Conservation (phyloP, 129 eudicot species). For the Deinandra increscens region DNA sequence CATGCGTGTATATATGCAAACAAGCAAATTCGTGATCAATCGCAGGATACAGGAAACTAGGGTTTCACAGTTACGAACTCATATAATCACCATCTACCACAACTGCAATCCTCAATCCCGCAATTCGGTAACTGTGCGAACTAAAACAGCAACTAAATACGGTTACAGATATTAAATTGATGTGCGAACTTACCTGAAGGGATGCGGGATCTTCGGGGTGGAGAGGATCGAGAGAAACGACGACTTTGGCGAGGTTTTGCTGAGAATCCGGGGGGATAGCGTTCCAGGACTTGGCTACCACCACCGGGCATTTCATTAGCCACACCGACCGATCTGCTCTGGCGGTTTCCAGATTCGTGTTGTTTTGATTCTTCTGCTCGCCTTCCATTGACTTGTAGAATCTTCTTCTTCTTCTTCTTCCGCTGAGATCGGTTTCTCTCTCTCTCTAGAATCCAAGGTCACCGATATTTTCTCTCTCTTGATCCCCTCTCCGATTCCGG, state of each 20-base stretch:
- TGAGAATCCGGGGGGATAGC: slow-evolving; percentile 48
- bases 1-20: too few relatives aligned
- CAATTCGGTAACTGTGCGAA: neutral
- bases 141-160: neutral
- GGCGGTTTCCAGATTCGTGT: slow-evolving; percentile 40
- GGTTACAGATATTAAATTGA: too few relatives aligned
- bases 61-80: neutral
- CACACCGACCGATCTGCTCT: slow-evolving; percentile 81
- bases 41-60: neutral
- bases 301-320: slow-evolving; percentile 91
- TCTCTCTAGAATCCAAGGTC: neutral
- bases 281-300: slow-evolving; percentile 76
- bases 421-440: neutral
- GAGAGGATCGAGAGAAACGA: slow-evolving; percentile 56
- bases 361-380: slow-evolving; percentile 20
- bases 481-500: slow-evolving; percentile 18
- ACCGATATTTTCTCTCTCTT: neutral
- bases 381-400: slow-evolving; percentile 19
- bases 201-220: slow-evolving; percentile 48
- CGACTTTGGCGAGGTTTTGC: slow-evolving; percentile 69
- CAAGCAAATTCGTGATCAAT: neutral
- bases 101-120: neutral
- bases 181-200: slow-evolving; percentile 41
- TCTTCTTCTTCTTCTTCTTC: neutral
- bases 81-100: neutral